phyloP scores from a whole-genome alignment of 352 stramenopile species.

The Globisporangium apiculatum region DNA sequence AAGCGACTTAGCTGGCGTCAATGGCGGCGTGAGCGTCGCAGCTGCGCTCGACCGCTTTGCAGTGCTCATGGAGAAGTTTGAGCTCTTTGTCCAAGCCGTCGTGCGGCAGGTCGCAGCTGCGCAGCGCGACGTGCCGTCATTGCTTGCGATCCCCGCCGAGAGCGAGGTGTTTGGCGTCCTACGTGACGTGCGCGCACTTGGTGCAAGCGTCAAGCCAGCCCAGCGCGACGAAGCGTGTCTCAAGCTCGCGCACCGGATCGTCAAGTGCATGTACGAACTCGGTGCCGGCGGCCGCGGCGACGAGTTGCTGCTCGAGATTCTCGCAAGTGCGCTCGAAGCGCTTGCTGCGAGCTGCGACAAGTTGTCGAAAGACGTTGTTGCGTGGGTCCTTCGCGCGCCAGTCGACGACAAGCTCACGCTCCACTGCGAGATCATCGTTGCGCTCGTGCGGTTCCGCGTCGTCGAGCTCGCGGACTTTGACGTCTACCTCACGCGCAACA shows the following conservation, averaged over 20 bases:
- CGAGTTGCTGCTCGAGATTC: slow-evolving; percentile 92
- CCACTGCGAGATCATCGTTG: slow-evolving; percentile 93
- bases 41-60: slow-evolving; percentile 78
- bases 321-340: slow-evolving; percentile 93
- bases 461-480: slow-evolving; percentile 93
- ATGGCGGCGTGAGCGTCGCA: slow-evolving; percentile 54
- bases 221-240: slow-evolving; percentile 89
- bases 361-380: slow-evolving; percentile 91
- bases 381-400: slow-evolving; percentile 91
- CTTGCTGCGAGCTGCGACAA: slow-evolving; percentile 90
- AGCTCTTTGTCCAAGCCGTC: slow-evolving; percentile 85
- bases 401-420: slow-evolving; percentile 94
- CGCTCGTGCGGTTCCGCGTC: slow-evolving; percentile 93
- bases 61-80: slow-evolving; percentile 80
- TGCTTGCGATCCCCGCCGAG: slow-evolving; percentile 59
- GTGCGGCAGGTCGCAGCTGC: slow-evolving; percentile 61
- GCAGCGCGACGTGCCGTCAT: slow-evolving; percentile 70
- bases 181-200: slow-evolving; percentile 69
- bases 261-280: slow-evolving; percentile 96
- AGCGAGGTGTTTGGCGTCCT: slow-evolving; percentile 83
- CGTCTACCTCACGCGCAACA: slow-evolving; percentile 91
- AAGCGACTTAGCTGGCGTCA: slow-evolving; percentile 15
- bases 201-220: slow-evolving; percentile 61
- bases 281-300: slow-evolving; percentile 69
- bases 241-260: slow-evolving; percentile 95